phyloP scores from a whole-genome alignment of 306 rosid genomes.

The Inga leiocalycina region DNA sequence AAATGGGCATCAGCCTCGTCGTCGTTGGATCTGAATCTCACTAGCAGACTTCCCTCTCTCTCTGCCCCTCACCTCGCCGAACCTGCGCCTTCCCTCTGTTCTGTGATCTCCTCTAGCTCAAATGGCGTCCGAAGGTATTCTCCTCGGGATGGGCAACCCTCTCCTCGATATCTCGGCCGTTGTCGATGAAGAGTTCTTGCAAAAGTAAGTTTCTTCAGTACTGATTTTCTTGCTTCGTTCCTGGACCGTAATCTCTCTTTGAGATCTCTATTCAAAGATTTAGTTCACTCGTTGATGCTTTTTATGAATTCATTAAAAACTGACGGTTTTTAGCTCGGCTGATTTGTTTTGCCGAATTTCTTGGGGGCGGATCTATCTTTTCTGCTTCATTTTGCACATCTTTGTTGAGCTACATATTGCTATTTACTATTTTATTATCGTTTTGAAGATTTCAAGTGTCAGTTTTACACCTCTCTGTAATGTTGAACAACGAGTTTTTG shows the following conservation, averaged over 20 bases:
- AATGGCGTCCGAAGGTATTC: constrained; percentile 73
- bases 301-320: neutral
- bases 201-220: constrained; percentile 44
- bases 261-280: neutral
- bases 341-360: neutral
- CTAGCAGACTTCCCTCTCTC: neutral
- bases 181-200: constrained; percentile 67
- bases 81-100: neutral
- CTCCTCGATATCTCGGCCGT: constrained; percentile 85
- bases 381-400: neutral
- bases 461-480: neutral
- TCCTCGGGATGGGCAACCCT: constrained; percentile 94
- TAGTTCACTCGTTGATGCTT: neutral
- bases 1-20: neutral
- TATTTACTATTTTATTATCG: neutral
- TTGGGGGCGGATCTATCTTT: neutral
- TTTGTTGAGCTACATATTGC: neutral
- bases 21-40: constrained; percentile 5
- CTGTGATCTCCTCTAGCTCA: neutral
- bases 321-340: neutral
- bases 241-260: neutral
- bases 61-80: neutral
- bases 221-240: neutral
- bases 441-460: neutral
- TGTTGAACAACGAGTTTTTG: neutral